These are phyloP conservation scores for Isabelozyma heimii DNA, from an alignment of 805 yeast genomes.

Conservation along the genomic window DNA sequence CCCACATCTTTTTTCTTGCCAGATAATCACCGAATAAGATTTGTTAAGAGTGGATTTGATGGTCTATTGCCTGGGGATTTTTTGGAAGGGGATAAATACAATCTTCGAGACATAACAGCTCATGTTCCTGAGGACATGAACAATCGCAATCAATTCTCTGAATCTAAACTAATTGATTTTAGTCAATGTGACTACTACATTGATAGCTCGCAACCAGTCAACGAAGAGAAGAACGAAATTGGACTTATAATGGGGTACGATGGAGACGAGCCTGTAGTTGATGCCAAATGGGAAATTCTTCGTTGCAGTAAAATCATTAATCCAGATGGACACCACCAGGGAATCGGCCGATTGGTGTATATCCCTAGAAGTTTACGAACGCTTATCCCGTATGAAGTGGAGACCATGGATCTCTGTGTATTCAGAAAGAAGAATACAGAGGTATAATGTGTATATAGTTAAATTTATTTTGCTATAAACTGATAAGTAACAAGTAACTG, in stretches of 20 bases:
- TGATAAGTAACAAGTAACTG: background rate
- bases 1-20: slow-evolving; percentile 86
- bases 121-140: slow-evolving; percentile 66
- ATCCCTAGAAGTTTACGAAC: slow-evolving; percentile 37
- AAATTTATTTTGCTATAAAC: background rate
- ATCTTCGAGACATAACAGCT: slow-evolving; percentile 35
- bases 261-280: slow-evolving; percentile 11
- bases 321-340: slow-evolving; percentile 49
- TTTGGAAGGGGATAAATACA: slow-evolving; percentile 34
- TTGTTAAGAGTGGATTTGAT: slow-evolving; percentile 74
- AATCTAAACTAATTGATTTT: slow-evolving; percentile 49
- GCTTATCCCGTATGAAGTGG: slow-evolving; percentile 31
- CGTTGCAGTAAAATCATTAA: slow-evolving; percentile 52
- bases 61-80: slow-evolving; percentile 91
- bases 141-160: slow-evolving; percentile 65
- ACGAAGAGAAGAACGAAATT: slow-evolving; percentile 43
- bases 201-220: slow-evolving; percentile 57
- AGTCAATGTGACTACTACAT: slow-evolving; percentile 65
- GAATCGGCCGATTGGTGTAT: slow-evolving; percentile 54
- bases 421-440: slow-evolving; percentile 14
- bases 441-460: background rate
- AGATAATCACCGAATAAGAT: slow-evolving; percentile 58
- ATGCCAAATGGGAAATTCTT: slow-evolving; percentile 47
- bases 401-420: slow-evolving; percentile 52
- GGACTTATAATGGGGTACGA: slow-evolving; percentile 11